Base-by-base conservation (phyloP, 306 rosid genomes). In the Herpetospermum pedunculosum region DNA sequence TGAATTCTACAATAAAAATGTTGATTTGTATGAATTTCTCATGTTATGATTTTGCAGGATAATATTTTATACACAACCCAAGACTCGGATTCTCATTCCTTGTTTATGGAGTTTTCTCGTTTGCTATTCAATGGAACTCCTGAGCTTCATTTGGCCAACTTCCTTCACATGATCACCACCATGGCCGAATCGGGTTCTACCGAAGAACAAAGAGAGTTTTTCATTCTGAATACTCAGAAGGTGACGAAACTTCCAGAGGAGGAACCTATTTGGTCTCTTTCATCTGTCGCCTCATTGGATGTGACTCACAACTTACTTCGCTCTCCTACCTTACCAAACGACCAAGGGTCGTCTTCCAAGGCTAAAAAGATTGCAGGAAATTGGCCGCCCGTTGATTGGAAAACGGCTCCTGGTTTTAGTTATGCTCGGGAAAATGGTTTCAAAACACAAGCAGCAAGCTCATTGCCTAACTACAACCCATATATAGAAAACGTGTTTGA, bases 341-440 rank as follows among this genome's bases (percentile, higher is more conserved):
- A 86, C 18, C 88, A 77, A 69, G 77, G 54, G 38, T 79, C 80
- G 58, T 76, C 81, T 83, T 79, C 77, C 13, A 87, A 50, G 47
- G 25, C 74, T 73, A 78, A 82, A 89, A 81, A 81, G 78, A 90
- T 74, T 76, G 41, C 78, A 62, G 75, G 63, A 72, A 72, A 77
- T 81, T 91, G 93, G 94, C 97, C 92, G 30, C 93, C 97, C 47
- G 89, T 21, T 63, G 92, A 76, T 77, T 93, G 98, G 97, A 89
- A 88, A 81, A 84, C 88, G 81, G 96, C 97, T 76, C 96, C 97
- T 10, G 91, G 85, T 67, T 87, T 86, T 83, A 84, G 41, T 77
- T 88, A 82, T 83, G 89, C 96, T 54, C 89, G 80, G 12, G 85
- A 79, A 77, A 75, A 74, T 79, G 92, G 92, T 70, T 82, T 83